A percentile compares a stretch with the other conserved stretches of the same genome.
phyloP scores from a whole-genome alignment of 306 rosid genomes.

The Rosa lucieae region DNA sequence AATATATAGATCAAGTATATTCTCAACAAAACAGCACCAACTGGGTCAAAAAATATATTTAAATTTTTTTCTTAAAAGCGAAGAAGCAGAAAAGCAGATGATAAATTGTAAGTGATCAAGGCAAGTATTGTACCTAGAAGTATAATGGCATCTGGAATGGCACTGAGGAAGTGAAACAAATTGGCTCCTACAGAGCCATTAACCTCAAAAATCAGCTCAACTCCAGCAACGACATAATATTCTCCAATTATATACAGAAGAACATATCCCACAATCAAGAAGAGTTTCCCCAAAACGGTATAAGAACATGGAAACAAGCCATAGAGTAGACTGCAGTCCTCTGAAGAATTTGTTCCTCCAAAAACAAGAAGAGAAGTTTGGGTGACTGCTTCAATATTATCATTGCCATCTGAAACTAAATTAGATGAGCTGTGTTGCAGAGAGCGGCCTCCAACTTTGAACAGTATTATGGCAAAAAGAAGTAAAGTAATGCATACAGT shows the following conservation, averaged over 20 bases:
- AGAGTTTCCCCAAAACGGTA: not conserved
- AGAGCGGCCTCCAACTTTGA: not conserved
- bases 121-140: constrained; percentile 4
- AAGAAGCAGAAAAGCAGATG: not conserved
- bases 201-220: not conserved
- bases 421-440: not conserved
- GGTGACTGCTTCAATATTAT: not conserved
- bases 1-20: too few species aligned
- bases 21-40: not conserved
- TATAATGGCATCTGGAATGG: not conserved
- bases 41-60: not conserved
- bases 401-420: constrained; percentile 1
- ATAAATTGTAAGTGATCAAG: not conserved
- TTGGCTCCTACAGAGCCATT: constrained; percentile 6
- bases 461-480: not conserved
- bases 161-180: constrained; percentile 1
- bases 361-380: not conserved
- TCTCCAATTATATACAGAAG: constrained; percentile 1
- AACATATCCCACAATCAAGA: not conserved
- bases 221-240: not conserved
- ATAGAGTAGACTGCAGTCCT: not conserved
- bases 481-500: not conserved
- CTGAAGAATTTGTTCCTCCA: not conserved
- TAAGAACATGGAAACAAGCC: not conserved
- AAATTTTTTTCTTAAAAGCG: not conserved